Percentiles rank a stretch among this genome's conserved stretches.
Conservation (phyloP, 139 green algal genomes). For the Tetratostichococcus sp. region DNA sequence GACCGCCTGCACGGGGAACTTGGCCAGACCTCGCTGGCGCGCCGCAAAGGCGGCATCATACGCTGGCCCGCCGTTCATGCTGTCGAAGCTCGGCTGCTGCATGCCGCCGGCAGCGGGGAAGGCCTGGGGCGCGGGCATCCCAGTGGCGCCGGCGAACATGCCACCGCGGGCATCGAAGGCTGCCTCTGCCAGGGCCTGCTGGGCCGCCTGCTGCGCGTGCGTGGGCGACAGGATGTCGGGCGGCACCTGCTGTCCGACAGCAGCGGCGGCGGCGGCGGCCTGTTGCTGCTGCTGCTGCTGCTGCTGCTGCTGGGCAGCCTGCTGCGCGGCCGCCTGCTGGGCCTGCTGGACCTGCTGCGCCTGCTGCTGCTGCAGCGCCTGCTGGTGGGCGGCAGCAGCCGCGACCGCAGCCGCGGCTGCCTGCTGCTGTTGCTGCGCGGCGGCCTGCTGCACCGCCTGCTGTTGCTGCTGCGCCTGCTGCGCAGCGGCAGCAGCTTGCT, state of each 20-base stretch:
- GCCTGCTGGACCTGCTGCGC: too few species aligned
- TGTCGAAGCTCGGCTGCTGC: neutral
- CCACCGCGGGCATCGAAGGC: neutral
- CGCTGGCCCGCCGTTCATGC: neutral
- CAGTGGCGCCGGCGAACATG: neutral
- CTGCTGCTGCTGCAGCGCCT: neutral
- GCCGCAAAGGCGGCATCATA: neutral
- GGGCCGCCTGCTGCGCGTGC: too few species aligned
- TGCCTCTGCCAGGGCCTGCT: neutral
- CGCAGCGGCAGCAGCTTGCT: neutral
- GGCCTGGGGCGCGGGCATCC: neutral
- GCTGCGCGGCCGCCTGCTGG: too few species aligned
- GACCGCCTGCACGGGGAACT: neutral
- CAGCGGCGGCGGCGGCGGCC: too few species aligned
- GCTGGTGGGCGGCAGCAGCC: neutral
- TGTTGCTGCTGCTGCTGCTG: too few species aligned
- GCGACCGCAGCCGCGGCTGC: too few species aligned
- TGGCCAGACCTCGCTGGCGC: neutral
- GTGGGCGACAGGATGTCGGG: too few species aligned
- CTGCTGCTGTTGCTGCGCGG: too few species aligned
- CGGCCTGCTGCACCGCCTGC: neutral
- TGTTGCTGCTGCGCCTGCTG: neutral
- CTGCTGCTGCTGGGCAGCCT: too few species aligned
- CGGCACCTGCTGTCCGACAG: too few species aligned
- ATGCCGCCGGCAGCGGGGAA: neutral